Percentiles rank a stretch among this genome's conserved stretches.
These are phyloP conservation scores for Papiliotrema nemorosa DNA, from an alignment of 1,284 basidiomycete genomes.

Conservation along the genomic window DNA sequence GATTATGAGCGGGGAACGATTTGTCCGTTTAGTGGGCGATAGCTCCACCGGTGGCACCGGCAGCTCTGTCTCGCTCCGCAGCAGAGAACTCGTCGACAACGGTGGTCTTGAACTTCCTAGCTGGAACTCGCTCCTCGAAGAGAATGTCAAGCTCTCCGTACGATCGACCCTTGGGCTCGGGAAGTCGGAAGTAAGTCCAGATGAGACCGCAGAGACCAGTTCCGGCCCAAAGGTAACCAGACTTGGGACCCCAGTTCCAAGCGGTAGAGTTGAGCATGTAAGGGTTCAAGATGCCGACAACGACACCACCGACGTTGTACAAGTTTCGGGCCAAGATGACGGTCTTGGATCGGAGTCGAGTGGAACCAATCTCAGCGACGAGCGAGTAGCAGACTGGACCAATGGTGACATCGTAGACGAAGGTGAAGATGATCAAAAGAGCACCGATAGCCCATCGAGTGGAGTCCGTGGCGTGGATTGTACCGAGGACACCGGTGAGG, in stretches of 20 bases:
- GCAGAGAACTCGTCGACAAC: conserved; percentile 34
- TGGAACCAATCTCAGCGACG: conserved; percentile 46
- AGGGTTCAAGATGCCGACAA: conserved; percentile 47
- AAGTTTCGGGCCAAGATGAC: conserved; percentile 45
- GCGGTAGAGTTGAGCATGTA: conserved; percentile 52
- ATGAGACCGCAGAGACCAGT: conserved; percentile 9
- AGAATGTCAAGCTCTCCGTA: conserved; percentile 28
- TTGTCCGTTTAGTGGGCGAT: conserved; percentile 20
- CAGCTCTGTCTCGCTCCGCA: conserved; percentile 19
- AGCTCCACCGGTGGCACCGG: conserved; percentile 7
- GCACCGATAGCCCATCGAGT: conserved; percentile 13
- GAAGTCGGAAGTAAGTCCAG: conserved; percentile 34
- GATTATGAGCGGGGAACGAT: no score
- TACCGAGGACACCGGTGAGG: conserved; percentile 9
- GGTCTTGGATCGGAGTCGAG: conserved; percentile 50
- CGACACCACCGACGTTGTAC: conserved; percentile 50
- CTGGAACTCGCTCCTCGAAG: conserved; percentile 35
- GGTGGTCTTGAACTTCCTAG: conserved; percentile 36
- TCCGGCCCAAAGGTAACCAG: conserved; percentile 36
- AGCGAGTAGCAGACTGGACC: conserved; percentile 20
- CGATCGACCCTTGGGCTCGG: conserved; percentile 26
- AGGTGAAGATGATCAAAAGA: conserved; percentile 19
- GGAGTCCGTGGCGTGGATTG: not conserved
- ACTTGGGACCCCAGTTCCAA: conserved; percentile 50
- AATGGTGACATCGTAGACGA: conserved; percentile 21